Conservation (phyloP, 1,284 basidiomycete genomes). For the Malassezia obtusa region DNA sequence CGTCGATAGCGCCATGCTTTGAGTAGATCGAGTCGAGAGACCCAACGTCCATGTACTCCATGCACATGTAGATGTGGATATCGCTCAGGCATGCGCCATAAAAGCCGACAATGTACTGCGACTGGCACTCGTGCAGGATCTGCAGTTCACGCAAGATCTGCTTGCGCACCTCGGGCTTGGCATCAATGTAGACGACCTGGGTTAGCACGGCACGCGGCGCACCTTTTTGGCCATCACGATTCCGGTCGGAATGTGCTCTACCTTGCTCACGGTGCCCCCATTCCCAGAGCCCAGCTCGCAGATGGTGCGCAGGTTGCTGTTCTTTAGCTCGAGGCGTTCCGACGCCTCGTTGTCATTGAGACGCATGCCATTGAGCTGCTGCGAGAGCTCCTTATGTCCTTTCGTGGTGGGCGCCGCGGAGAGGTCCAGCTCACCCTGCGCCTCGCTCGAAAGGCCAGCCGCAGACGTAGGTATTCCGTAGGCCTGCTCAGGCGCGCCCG, state of each 20-base stretch:
- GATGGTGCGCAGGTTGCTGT: slow-evolving; percentile 56
- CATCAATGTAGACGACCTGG: slow-evolving; percentile 83
- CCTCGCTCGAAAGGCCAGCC: no score
- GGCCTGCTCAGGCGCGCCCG: no score
- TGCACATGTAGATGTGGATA: slow-evolving; percentile 96
- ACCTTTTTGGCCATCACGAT: slow-evolving; percentile 45
- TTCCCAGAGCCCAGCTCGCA: slow-evolving; percentile 91
- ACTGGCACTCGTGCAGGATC: slow-evolving; percentile 95
- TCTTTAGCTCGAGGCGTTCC: slow-evolving; percentile 49
- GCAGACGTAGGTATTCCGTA: no score
- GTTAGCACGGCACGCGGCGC: slow-evolving; percentile 50
- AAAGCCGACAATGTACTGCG: slow-evolving; percentile 85
- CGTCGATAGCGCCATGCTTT: slow-evolving; percentile 76
- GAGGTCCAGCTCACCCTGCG: no score
- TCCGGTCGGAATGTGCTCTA: slow-evolving; percentile 37
- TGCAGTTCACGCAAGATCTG: slow-evolving; percentile 95
- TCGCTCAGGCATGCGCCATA: slow-evolving; percentile 91
- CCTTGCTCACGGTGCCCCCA: slow-evolving; percentile 90
- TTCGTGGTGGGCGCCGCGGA: not conserved
- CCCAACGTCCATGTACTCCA: slow-evolving; percentile 83
- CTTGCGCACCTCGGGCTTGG: slow-evolving; percentile 90
- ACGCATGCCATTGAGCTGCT: slow-evolving; percentile 20
- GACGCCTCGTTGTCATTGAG: slow-evolving; percentile 34
- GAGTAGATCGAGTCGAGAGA: slow-evolving; percentile 82
- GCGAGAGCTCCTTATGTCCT: slow-evolving; percentile 16